These are phyloP conservation scores for Eucalyptus albens DNA, from an alignment of 345 rosid genomes.

Conservation along the genomic window DNA sequence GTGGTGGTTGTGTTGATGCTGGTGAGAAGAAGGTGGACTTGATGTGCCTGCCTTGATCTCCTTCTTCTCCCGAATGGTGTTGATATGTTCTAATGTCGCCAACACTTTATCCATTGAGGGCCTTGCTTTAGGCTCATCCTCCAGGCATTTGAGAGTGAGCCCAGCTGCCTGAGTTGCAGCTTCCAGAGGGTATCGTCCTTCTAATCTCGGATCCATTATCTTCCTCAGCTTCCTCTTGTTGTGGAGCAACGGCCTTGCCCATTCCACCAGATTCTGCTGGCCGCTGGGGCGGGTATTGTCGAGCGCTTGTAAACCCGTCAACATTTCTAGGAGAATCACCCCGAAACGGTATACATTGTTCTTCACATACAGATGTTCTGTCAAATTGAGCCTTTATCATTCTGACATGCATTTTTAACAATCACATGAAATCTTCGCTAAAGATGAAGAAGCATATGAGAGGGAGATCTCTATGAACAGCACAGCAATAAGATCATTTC, in stretches of 20 bases:
- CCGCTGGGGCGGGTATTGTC: slow-evolving; percentile 32
- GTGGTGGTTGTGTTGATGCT: background rate
- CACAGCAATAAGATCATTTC: background rate
- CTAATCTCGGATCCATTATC: slow-evolving; percentile 56
- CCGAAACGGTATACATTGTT: slow-evolving; percentile 86
- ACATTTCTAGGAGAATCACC: slow-evolving; percentile 57
- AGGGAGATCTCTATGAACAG: background rate
- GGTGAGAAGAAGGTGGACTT: background rate
- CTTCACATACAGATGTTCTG: slow-evolving; percentile 66
- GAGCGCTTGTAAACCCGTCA: slow-evolving; percentile 49
- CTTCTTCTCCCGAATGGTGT: background rate
- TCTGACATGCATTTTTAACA: background rate
- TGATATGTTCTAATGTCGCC: slow-evolving; percentile 13
- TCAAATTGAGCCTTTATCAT: background rate
- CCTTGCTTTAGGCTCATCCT: slow-evolving; percentile 48
- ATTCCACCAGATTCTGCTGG: slow-evolving; percentile 40
- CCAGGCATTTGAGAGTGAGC: slow-evolving; percentile 40
- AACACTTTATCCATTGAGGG: slow-evolving; percentile 63
- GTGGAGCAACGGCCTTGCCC: slow-evolving; percentile 28
- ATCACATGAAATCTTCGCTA: background rate
- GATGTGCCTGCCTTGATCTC: background rate
- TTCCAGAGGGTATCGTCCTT: slow-evolving; percentile 24
- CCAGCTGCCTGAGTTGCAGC: slow-evolving; percentile 34
- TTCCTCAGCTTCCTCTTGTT: slow-evolving; percentile 37
- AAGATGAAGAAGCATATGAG: background rate